Base-by-base conservation (phyloP, 192 early-diverging fungal species). In the Coemansia pectinata region DNA sequence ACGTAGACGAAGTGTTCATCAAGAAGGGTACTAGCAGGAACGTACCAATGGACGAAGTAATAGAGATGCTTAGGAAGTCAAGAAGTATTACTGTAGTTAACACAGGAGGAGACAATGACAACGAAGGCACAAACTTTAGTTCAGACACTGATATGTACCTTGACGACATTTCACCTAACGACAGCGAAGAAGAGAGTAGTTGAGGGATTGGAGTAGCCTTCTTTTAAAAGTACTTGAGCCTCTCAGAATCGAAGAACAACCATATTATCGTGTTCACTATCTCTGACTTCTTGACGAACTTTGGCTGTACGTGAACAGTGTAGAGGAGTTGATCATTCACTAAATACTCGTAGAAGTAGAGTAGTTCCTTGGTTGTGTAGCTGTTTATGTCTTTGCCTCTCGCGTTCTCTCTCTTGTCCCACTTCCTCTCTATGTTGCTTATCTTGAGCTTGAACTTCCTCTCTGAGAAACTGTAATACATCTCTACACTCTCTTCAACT, bases 371-470 rank as follows among this genome's bases (percentile, higher is more conserved):
- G 15, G 10, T 50, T 36, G 45, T 66, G 44, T 38, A 66, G 34
- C 65, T 66, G 8, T 53, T 50, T 11, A 66, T 53, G 19, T 66
- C 65, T 19, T 66, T 66, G 33, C 65, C 65, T 55, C 65, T 53
- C 8, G 48, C 7, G 21, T 33, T 40, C 45, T 38, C 23, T 38
- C 65, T 50, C 38, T 66, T 66, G 48, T 66, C 65, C 34, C 50
- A 39, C 12, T 27, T 66, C 29, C 33, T 66, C 6, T 40, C 33
- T 55, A 39, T 21, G 31, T 12, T 31, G 12, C 33, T 55, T 29
- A 66, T 39, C 50, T 52, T 66, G 6, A 66, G 33, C 36, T 66
- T 66, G 29, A 66, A 66, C 36, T 66, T 66, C 19, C 34, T 66
- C 14, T 66, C 65, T 10, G 65, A 48, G 29, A 66, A 53, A 29